Conservation (phyloP, 148 eudicot genomes). For the Amaranthus cruentus region DNA sequence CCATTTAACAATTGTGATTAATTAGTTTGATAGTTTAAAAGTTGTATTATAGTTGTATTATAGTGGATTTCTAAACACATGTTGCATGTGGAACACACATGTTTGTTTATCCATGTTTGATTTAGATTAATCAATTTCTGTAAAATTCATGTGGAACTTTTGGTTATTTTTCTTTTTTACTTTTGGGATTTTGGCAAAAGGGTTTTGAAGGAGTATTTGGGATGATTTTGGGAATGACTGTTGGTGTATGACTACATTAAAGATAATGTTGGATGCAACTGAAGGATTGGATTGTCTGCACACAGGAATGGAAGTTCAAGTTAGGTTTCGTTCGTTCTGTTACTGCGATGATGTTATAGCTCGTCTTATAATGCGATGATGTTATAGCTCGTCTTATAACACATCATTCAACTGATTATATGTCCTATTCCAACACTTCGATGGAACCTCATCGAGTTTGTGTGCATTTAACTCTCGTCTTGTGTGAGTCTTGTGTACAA, state of each 20-base stretch:
- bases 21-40: too few relatives aligned
- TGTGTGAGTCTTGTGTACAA: not conserved
- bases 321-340: conserved; percentile 19
- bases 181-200: too few relatives aligned
- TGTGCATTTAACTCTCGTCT: not conserved
- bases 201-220: too few relatives aligned
- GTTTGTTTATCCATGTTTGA: too few relatives aligned
- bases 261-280: conserved; percentile 77
- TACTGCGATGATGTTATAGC: not conserved
- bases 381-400: not conserved
- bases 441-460: not conserved
- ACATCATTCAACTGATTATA: not conserved
- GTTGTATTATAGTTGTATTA: too few relatives aligned
- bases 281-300: conserved; percentile 84
- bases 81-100: too few relatives aligned
- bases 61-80: too few relatives aligned
- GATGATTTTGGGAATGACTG: conserved; percentile 23
- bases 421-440: not conserved
- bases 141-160: too few relatives aligned
- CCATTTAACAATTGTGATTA: too few relatives aligned
- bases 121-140: too few relatives aligned
- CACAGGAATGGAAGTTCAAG: conserved; percentile 70
- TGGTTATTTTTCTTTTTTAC: too few relatives aligned
- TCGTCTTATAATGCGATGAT: not conserved
- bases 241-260: conserved; percentile 76